phyloP scores from a whole-genome alignment of 2,329 filamentous ascomycete genomes.

The Alternaria postmessia region DNA sequence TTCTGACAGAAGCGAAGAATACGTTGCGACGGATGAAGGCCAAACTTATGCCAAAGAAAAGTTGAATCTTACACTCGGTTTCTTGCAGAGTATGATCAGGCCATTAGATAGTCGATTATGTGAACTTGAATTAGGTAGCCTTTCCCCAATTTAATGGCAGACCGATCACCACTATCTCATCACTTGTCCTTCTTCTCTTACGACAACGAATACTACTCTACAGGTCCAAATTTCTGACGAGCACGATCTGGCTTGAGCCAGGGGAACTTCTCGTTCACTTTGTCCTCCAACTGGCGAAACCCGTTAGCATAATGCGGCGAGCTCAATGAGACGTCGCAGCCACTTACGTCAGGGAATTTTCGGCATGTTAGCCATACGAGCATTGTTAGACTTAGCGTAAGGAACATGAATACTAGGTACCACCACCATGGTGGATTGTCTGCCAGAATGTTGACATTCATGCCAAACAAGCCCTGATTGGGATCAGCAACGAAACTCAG shows the following conservation, averaged over 20 bases:
- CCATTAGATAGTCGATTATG: too few species aligned
- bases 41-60: too few species aligned
- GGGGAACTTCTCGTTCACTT: neutral
- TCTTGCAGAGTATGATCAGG: too few species aligned
- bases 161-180: too few species aligned
- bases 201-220: too few species aligned
- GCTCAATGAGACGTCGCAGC: neutral
- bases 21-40: too few species aligned
- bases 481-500: neutral
- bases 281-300: neutral
- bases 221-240: too few species aligned
- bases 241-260: neutral
- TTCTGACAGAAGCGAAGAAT: too few species aligned
- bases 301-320: neutral
- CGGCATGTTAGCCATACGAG: neutral
- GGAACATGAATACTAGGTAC: neutral
- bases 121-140: too few species aligned
- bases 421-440: neutral
- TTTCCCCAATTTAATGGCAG: too few species aligned
- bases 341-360: neutral
- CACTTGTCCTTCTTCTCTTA: too few species aligned
- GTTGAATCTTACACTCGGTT: too few species aligned
- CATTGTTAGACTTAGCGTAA: neutral
- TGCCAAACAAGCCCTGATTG: neutral
- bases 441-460: neutral